These are phyloP conservation scores for Candida albicans DNA, from an alignment of 1,139 yeast genomes.

Conservation along the genomic window DNA sequence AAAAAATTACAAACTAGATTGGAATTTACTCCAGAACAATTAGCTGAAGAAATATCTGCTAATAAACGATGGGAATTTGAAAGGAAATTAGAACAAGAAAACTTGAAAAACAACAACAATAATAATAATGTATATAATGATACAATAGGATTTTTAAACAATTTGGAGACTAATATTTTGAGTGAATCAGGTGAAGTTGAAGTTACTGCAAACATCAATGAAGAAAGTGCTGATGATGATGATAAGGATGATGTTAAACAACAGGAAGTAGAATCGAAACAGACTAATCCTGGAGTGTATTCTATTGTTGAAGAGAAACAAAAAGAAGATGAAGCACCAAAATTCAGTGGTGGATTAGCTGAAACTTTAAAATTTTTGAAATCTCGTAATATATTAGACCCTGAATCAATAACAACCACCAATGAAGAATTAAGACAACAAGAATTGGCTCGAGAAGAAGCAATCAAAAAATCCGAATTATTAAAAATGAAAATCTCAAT, in stretches of 20 bases:
- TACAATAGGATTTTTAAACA: constrained; percentile 55
- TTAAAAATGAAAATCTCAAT: constrained; percentile 33
- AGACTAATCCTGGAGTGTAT: neutral
- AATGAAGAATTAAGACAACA: constrained; percentile 10
- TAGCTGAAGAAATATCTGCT: constrained; percentile 46
- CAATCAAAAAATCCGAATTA: constrained; percentile 33
- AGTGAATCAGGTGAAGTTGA: constrained; percentile 2
- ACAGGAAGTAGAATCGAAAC: constrained; percentile 1
- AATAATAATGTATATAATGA: constrained; percentile 56
- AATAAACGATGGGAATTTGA: constrained; percentile 31
- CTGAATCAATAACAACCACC: constrained; percentile 1
- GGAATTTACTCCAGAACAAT: constrained; percentile 42
- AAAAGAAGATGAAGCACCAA: constrained; percentile 10
- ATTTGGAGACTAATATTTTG: constrained; percentile 21
- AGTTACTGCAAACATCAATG: neutral
- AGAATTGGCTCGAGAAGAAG: constrained; percentile 26
- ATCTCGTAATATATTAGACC: constrained; percentile 45
- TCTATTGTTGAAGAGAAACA: neutral
- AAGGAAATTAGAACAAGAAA: constrained; percentile 22
- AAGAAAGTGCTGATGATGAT: no score
- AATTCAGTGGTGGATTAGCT: constrained; percentile 53
- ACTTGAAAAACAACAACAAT: no score
- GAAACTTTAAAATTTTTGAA: constrained; percentile 56
- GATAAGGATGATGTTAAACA: no score
- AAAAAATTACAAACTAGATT: constrained; percentile 33